phyloP scores from a whole-genome alignment of 805 yeast species.

The Komagataella populi region DNA sequence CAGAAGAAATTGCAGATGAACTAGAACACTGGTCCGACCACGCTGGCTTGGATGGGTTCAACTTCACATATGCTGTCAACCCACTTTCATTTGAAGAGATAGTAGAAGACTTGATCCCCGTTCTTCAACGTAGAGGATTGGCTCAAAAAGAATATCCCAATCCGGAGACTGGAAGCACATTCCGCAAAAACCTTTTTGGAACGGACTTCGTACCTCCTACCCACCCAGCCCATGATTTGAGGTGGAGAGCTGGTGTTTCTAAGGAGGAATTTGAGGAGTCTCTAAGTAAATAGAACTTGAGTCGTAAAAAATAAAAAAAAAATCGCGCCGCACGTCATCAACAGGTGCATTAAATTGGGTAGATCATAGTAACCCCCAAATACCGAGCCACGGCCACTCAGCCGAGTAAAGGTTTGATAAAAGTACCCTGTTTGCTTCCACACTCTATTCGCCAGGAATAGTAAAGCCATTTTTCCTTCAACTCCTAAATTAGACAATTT shows the following conservation, averaged over 20 bases:
- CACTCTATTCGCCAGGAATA: background rate
- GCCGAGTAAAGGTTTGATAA: background rate
- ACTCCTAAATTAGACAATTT: background rate
- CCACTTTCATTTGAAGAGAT: conserved; percentile 24
- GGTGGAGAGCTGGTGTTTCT: conserved; percentile 4
- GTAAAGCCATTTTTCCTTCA: background rate
- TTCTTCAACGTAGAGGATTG: conserved; percentile 13
- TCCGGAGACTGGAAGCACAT: conserved; percentile 13
- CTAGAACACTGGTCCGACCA: conserved; percentile 23
- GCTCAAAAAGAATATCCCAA: conserved; percentile 15
- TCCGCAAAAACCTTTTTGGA: conserved; percentile 16
- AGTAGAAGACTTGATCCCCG: conserved; percentile 19
- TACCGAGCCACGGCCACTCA: background rate
- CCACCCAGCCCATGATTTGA: conserved; percentile 5
- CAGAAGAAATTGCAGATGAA: conserved; percentile 23
- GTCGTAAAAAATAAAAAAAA: too few relatives aligned
- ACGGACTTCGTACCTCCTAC: conserved; percentile 7
- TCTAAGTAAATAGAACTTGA: background rate
- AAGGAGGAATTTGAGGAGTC: background rate
- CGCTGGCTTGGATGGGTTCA: conserved; percentile 28
- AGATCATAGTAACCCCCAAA: background rate
- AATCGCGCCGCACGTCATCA: background rate
- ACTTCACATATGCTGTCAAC: conserved; percentile 21
- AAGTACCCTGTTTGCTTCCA: background rate
- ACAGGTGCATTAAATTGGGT: background rate